Evolutionary conservation across 1,284 basidiomycete genomes (phyloP), one percentile per base, ranked within the genome.

Genomic region (Boletellus dicymbophilus): DNA sequence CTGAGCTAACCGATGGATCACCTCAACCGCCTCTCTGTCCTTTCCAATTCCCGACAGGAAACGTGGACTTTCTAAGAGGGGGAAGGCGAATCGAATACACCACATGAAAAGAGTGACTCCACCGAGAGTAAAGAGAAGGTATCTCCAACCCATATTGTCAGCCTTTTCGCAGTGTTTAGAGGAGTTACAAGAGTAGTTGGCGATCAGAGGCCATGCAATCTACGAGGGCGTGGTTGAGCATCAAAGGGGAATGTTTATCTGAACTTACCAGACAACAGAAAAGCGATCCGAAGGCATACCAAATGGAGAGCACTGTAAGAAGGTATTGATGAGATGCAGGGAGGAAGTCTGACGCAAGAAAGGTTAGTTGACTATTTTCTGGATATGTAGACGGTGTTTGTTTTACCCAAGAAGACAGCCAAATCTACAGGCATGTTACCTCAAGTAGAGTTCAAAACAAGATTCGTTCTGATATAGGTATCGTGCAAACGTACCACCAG

Each of bases 271-370:
- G 63, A 70, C 81, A 79, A 37, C 78, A 76, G 44, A 89, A 55
- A 34, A 90, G 72, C 67, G 84, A 77, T 50, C 88, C 81, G 57
- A 88, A 74, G 5, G 78, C 77, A 85, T 85, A 89, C 82, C 82
- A 89, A 21, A 87, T 80, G 1, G 84, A 84, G 7, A 89, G 72
- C 20, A 87, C 69, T 0, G 86, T 87, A 18, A 88, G 68, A 10
- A 88, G 75, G 56, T 84, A 88, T 52, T 88, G 86, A 56, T 86
- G 84, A 16, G 79, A 78, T 10, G 75, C 79, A 1, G 86, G 87
- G 1, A 87, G 63, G 48, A 85, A 85, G 58, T 88, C 85, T 81
- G 21, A 23, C n/a, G 31, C 2, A 4, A 39, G 4, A n/a, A 43
- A n/a, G 8, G 25, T 49, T 16, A 36, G 22, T n/a, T 9, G 15